Evolutionary conservation across 768 basidiomycete genomes (phyloP).

Genomic region (Mycena pura): DNA sequence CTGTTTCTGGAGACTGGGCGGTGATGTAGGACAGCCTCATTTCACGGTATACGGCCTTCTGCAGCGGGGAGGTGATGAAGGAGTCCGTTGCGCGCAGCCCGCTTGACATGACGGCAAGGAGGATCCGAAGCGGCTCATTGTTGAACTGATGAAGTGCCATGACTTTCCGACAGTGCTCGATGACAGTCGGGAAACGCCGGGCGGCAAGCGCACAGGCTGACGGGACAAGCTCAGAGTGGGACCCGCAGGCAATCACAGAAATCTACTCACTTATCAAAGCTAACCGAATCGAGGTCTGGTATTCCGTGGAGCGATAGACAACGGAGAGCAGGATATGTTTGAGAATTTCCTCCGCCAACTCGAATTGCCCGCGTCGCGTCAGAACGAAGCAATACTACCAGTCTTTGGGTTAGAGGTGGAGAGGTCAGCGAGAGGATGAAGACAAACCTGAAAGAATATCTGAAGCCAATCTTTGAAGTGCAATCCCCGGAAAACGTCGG

Average conservation of each 20-base stretch:
- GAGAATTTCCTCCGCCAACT: constrained; percentile 75
- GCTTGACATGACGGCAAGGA: constrained; percentile 74
- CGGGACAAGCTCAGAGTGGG: no score
- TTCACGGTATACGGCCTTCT: constrained; percentile 86
- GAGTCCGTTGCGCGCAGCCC: constrained; percentile 76
- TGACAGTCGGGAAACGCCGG: constrained; percentile 59
- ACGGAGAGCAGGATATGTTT: constrained; percentile 78
- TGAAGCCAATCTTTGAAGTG: constrained; percentile 85
- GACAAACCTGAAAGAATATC: constrained; percentile 79
- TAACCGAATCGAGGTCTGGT: constrained; percentile 76
- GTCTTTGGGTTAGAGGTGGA: background rate
- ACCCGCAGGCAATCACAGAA: background rate
- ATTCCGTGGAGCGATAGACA: constrained; percentile 66
- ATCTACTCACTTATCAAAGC: constrained; percentile 72
- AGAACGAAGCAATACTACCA: constrained; percentile 78
- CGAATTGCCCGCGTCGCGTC: constrained; percentile 67
- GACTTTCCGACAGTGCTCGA: constrained; percentile 80
- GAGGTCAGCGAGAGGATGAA: background rate
- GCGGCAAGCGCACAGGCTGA: constrained; percentile 77
- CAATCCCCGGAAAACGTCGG: constrained; percentile 81
- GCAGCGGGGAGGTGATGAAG: constrained; percentile 79
- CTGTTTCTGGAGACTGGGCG: constrained; percentile 63
- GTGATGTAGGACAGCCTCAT: constrained; percentile 72
- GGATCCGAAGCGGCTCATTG: constrained; percentile 82
- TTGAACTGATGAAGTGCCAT: constrained; percentile 83